Evolutionary conservation across 2,329 filamentous ascomycete species (phyloP).

Genomic region (Diplodia intermedia): DNA sequence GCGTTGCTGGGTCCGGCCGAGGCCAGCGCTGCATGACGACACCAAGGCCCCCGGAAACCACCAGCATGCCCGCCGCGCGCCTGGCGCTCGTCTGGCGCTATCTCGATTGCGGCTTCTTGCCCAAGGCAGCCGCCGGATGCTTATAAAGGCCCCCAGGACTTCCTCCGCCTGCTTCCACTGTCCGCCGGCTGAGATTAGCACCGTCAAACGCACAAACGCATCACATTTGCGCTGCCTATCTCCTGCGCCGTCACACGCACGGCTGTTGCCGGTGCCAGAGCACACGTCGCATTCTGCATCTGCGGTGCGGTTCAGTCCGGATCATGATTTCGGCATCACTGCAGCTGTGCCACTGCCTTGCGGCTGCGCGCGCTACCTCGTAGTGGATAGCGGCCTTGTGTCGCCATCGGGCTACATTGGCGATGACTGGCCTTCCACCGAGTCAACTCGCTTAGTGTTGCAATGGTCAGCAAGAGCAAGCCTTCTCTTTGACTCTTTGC

Average conservation of each 20-base stretch:
- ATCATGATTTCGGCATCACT: constrained; percentile 8
- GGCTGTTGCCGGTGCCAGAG: constrained; percentile 9
- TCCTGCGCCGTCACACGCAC: neutral
- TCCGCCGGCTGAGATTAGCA: neutral
- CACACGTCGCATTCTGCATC: constrained; percentile 15
- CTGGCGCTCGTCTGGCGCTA: neutral
- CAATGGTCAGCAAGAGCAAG: neutral
- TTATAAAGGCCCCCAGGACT: constrained; percentile 20
- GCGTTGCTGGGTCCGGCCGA: neutral
- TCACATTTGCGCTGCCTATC: neutral
- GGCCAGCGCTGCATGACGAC: constrained; percentile 26
- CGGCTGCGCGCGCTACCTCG: neutral
- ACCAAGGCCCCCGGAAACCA: constrained; percentile 26
- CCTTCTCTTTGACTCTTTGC: neutral
- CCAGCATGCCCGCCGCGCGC: constrained; percentile 1
- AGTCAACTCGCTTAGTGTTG: neutral
- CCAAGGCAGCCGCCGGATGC: constrained; percentile 53
- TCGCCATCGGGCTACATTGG: neutral
- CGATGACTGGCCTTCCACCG: neutral
- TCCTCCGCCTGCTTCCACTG: constrained; percentile 35
- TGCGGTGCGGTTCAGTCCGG: neutral
- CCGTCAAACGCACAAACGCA: neutral
- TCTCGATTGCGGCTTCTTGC: constrained; percentile 1
- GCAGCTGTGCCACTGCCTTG: neutral
- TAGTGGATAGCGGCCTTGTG: neutral